Percentiles rank a stretch among this genome's conserved stretches.
phyloP scores from a whole-genome alignment of 192 early-diverging fungal genomes.

The Coemansia aciculifera region DNA sequence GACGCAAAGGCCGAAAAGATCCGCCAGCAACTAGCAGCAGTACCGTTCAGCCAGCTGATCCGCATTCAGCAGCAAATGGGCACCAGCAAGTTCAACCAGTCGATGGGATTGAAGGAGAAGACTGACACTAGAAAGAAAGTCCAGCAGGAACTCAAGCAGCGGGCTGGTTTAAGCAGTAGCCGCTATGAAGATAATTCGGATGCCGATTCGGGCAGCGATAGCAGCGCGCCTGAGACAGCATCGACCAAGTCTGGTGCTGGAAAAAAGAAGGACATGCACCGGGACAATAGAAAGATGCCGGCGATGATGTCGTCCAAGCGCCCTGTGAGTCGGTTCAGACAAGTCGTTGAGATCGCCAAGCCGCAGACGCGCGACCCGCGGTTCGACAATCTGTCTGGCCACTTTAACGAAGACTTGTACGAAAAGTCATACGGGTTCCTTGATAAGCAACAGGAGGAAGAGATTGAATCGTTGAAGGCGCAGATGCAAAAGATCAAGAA shows the following conservation, averaged over 20 bases:
- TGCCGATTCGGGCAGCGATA: slow-evolving; percentile 24
- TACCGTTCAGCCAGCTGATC: slow-evolving; percentile 78
- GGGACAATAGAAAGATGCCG: slow-evolving; percentile 24
- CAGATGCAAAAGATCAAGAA: slow-evolving; percentile 64
- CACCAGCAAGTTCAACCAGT: slow-evolving; percentile 62
- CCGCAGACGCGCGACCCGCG: slow-evolving; percentile 77
- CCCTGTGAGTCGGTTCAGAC: slow-evolving; percentile 50
- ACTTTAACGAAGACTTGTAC: slow-evolving; percentile 90
- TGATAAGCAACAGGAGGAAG: slow-evolving; percentile 72
- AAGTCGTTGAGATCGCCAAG: slow-evolving; percentile 39
- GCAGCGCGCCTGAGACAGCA: slow-evolving; percentile 17
- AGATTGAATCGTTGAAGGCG: slow-evolving; percentile 69
- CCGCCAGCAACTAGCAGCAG: slow-evolving; percentile 61
- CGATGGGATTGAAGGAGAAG: slow-evolving; percentile 34
- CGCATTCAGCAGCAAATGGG: slow-evolving; percentile 76
- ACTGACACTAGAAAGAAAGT: slow-evolving; percentile 37
- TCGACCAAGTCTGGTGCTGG: slow-evolving; percentile 3
- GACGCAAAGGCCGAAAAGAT: slow-evolving; percentile 16
- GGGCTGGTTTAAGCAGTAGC: slow-evolving; percentile 18
- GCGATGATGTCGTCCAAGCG: slow-evolving; percentile 46
- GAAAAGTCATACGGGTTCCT: slow-evolving; percentile 91
- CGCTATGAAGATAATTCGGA: slow-evolving; percentile 24
- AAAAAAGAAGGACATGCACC: slow-evolving; percentile 16
- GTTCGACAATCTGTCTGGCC: slow-evolving; percentile 87
- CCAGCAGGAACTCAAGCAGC: slow-evolving; percentile 41